Conservation (phyloP, 192 early-diverging fungal species). For the Geranomyces michiganensis region DNA sequence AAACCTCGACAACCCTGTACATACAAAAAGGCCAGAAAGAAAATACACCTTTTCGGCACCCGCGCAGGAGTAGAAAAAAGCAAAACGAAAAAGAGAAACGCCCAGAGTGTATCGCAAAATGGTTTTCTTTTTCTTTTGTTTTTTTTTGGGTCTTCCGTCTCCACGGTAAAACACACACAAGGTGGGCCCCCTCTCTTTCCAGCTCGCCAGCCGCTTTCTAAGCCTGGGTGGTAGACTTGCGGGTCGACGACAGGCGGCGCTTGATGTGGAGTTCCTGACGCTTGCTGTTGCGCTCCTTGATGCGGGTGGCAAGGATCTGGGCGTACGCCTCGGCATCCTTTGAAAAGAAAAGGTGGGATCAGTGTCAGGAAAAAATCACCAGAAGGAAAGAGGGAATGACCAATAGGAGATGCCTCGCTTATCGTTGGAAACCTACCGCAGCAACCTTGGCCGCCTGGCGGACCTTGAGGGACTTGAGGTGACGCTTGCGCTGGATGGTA, state of each 20-base stretch:
- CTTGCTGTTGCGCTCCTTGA: conserved; percentile 95
- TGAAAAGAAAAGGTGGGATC: conserved; percentile 11
- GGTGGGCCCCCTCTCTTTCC: not conserved
- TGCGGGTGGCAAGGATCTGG: conserved; percentile 85
- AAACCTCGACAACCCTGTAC: too few species aligned
- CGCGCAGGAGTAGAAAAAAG: too few species aligned
- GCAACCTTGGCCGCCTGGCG: conserved; percentile 77
- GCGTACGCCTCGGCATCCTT: conserved; percentile 67
- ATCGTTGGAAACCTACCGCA: conserved; percentile 49
- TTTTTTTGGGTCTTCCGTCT: too few species aligned
- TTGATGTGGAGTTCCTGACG: conserved; percentile 68
- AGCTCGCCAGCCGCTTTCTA: not conserved
- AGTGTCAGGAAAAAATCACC: not conserved
- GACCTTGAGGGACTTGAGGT: conserved; percentile 84
- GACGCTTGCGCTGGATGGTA: conserved; percentile 95
- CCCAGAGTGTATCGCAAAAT: too few species aligned
- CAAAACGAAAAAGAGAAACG: too few species aligned
- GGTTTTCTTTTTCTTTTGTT: too few species aligned
- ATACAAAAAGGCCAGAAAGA: too few species aligned
- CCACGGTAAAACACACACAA: too few species aligned
- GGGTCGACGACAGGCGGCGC: conserved; percentile 73
- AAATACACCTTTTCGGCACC: too few species aligned
- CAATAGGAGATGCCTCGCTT: not conserved
- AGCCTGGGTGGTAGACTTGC: conserved; percentile 46
- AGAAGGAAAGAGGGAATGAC: not conserved